Evolutionary conservation across 805 yeast genomes (phyloP), one percentile per base, ranked within the genome.

Genomic region (Kodamaea leandrae): DNA sequence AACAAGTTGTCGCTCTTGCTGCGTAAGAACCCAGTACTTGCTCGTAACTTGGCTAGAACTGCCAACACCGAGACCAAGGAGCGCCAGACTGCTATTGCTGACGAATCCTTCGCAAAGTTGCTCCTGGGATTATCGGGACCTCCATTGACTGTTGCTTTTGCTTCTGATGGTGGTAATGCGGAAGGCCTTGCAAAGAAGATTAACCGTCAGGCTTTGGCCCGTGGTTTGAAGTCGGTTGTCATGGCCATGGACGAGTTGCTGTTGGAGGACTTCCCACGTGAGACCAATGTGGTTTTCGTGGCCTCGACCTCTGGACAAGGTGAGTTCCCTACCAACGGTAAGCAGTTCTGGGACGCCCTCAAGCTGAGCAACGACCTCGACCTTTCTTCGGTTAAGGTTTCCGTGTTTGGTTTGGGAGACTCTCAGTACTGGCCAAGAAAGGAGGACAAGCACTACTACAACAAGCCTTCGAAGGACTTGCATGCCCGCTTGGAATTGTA

Each of bases 371-470:
- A 73, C 33, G 85, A 82, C 47, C 63, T 78, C 41, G 95, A 86
- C 57, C 73, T 83, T 45, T 72, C 82, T 4, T 55, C 70, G 30
- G 70, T 80, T 41, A 76, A 72, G 48, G 72, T 68, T 46, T 74
- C 86, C 8, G 83, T 80, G 19, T 85, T 85, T 52, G 91, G 89
- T 54, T 71, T 84, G 57, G 93, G 93, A 56, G 93, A 84, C 61
- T 78, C 86, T 36, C 78, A 78, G 57, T 89, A 91, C 71, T 91
- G 98, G 98, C 98, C 98, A 53, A 80, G 98, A 68, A 86, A 87
- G 63, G 96, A 91, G 64, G 98, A 91, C 67, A 81, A 82, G 52
- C 91, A 86, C 61, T 91, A 86, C 68, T 91, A 88, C 68, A 91
- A 91, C 72, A 90, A 89, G 61, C 98, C 98, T 12, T 78, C 83